phyloP scores from a whole-genome alignment of 2,329 filamentous ascomycete genomes.

The Reticulascus tulasneorum region DNA sequence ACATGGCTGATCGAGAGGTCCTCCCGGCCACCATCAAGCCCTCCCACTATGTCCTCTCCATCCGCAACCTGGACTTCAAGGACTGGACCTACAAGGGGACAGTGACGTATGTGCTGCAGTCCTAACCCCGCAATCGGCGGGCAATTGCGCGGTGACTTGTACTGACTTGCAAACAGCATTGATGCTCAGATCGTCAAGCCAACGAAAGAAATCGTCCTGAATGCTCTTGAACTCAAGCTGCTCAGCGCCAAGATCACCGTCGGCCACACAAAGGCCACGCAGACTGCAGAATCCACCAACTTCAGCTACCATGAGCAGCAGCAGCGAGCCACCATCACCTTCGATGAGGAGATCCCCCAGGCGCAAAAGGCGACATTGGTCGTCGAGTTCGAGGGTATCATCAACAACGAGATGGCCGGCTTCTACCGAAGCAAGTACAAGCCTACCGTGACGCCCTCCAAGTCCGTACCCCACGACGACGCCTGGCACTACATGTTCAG shows the following conservation, averaged over 20 bases:
- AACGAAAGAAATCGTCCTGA: slow-evolving; percentile 76
- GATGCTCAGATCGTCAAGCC: slow-evolving; percentile 67
- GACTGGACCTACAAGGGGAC: slow-evolving; percentile 76
- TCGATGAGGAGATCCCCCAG: slow-evolving; percentile 66
- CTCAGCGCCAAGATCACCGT: slow-evolving; percentile 58
- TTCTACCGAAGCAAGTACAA: slow-evolving; percentile 96
- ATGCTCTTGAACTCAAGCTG: slow-evolving; percentile 80
- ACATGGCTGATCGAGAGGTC: slow-evolving; percentile 58
- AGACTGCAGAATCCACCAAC: slow-evolving; percentile 56
- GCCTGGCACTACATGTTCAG: slow-evolving; percentile 75
- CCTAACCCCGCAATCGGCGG: slow-evolving; percentile 1
- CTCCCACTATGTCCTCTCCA: slow-evolving; percentile 76
- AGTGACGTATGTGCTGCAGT: slow-evolving; percentile 48
- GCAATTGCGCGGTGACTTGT: not conserved
- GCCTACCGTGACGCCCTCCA: slow-evolving; percentile 65
- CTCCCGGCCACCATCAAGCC: slow-evolving; percentile 69
- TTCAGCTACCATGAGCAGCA: slow-evolving; percentile 79
- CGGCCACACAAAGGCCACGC: slow-evolving; percentile 53
- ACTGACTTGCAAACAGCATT: slow-evolving; percentile 49
- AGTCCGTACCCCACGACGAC: slow-evolving; percentile 72
- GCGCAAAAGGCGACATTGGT: slow-evolving; percentile 63
- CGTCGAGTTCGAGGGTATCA: slow-evolving; percentile 73
- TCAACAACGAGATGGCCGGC: slow-evolving; percentile 89
- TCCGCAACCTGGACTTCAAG: slow-evolving; percentile 76
- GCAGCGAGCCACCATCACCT: slow-evolving; percentile 77